Percentiles rank a stretch among this genome's conserved stretches.
Evolutionary conservation across 2,329 filamentous ascomycete genomes (phyloP).

Genomic region (Fonsecaea multimorphosa): DNA sequence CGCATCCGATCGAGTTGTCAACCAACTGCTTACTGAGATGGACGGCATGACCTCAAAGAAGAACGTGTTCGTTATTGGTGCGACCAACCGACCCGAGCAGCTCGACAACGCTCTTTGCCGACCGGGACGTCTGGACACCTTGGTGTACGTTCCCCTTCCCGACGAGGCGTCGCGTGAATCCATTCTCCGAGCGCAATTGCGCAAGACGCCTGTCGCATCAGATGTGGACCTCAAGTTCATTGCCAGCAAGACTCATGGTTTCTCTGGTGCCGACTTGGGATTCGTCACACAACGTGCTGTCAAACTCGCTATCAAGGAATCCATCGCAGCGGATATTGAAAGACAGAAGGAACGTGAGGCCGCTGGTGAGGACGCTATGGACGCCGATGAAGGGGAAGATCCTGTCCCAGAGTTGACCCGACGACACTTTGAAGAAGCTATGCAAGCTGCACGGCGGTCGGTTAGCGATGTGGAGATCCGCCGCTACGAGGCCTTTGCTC

Average conservation of each 20-base stretch:
- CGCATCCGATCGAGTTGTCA: conserved; percentile 98
- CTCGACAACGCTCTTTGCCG: conserved; percentile 97
- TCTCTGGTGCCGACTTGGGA: conserved; percentile 98
- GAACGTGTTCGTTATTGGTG: conserved; percentile 99
- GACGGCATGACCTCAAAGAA: conserved; percentile 99
- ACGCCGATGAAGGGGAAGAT: conserved; percentile 81
- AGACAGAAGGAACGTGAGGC: conserved; percentile 88
- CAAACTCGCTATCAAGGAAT: conserved; percentile 99
- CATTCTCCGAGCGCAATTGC: conserved; percentile 93
- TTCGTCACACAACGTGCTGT: conserved; percentile 99
- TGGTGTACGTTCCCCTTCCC: conserved; percentile 96
- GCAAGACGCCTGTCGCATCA: conserved; percentile 89
- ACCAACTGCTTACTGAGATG: conserved; percentile 99
- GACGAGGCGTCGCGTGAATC: conserved; percentile 86
- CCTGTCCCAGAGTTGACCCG: conserved; percentile 95
- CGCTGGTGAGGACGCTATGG: conserved; percentile 77
- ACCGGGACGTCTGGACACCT: conserved; percentile 96
- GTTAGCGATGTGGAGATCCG: conserved; percentile 97
- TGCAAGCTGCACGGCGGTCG: conserved; percentile 90
- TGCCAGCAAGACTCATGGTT: conserved; percentile 95
- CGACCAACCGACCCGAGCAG: conserved; percentile 98
- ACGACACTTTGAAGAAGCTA: conserved; percentile 97
- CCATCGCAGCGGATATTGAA: conserved; percentile 87
- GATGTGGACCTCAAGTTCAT: conserved; percentile 93
- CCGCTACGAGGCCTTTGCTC: conserved; percentile 96